phyloP scores from a whole-genome alignment of 148 eudicot genomes.

The Fallopia convolvulus region DNA sequence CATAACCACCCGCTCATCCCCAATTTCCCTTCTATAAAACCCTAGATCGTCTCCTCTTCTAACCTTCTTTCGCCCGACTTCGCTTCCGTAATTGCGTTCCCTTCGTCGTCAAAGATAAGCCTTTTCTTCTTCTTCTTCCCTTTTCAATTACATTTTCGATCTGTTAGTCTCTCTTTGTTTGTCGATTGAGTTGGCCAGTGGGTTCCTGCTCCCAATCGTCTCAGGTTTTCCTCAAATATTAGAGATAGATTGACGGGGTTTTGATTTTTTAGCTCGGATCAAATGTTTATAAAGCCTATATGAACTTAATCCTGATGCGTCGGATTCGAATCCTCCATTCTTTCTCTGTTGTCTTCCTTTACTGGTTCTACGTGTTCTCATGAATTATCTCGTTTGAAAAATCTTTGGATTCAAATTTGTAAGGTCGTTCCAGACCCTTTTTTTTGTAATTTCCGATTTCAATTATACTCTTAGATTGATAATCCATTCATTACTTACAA shows the following conservation, averaged over 20 bases:
- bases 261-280: not conserved
- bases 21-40: not conserved
- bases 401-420: not conserved
- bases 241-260: not conserved
- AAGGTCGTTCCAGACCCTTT: not conserved
- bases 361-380: constrained; percentile 84
- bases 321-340: constrained; percentile 76
- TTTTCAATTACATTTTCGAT: not conserved
- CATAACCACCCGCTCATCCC: not conserved
- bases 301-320: constrained; percentile 53
- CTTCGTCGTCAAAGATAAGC: constrained; percentile 5
- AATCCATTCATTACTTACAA: not conserved
- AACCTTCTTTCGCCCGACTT: constrained; percentile 7
- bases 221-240: not conserved
- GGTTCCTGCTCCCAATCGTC: not conserved
- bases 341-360: constrained; percentile 85
- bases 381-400: constrained; percentile 26
- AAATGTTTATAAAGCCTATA: constrained; percentile 30
- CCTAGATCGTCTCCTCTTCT: not conserved
- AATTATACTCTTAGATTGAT: not conserved
- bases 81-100: not conserved
- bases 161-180: not conserved
- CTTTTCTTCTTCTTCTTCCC: not conserved
- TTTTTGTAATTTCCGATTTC: not conserved
- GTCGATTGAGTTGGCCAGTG: constrained; percentile 1